Base-by-base conservation (phyloP, 192 early-diverging fungal genomes). In the Polychytrium aggregatum region DNA sequence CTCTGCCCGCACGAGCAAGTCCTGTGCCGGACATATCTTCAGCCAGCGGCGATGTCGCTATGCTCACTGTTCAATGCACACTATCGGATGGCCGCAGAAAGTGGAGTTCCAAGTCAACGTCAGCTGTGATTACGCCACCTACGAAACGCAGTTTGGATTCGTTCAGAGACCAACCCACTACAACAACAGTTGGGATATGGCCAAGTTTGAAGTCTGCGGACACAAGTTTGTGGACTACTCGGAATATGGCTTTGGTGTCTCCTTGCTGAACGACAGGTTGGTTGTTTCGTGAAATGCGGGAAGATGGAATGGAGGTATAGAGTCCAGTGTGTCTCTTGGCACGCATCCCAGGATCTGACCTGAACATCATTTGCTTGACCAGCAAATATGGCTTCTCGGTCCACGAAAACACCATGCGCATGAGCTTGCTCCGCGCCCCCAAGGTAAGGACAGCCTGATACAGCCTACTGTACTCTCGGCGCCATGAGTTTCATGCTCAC, bases 181-280 rank as follows among this genome's bases (percentile, higher is more conserved):
- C 71, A 98, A 97, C 62, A 98, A 85, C 4, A 74, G 79, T 27
- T 94, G 90, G 81, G 83, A 83, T 69, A 73, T 83, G 48, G 87
- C 88, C 2, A 83, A 86, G 44, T 99, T 99, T 58, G 94, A 97
- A 69, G 93, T 96, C 1, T 92, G 89, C 52, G 93, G 80, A 0
- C 96, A 99, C 71, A 91, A 92, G 50, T 99, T 86, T 71, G 96
- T 82, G 7, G 96, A 99, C 44, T 68, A 90, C n/a, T 92, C 88
- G 1, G 93, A 99, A 56, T 86, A 75, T 52, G 92, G 96, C 0
- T 96, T 87, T 63, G 96, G 96, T 27, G 84, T 95, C 8, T 85
- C 93, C 0, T 58, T 98, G 40, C 59, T 97, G 47, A 97, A 92
- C 57, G 93, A 98, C 63, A 82, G 63, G 54, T 58, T 20, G 16